Evolutionary conservation across 2,329 filamentous ascomycete species (phyloP).

Genomic region (Proliferodiscus dingleyae): DNA sequence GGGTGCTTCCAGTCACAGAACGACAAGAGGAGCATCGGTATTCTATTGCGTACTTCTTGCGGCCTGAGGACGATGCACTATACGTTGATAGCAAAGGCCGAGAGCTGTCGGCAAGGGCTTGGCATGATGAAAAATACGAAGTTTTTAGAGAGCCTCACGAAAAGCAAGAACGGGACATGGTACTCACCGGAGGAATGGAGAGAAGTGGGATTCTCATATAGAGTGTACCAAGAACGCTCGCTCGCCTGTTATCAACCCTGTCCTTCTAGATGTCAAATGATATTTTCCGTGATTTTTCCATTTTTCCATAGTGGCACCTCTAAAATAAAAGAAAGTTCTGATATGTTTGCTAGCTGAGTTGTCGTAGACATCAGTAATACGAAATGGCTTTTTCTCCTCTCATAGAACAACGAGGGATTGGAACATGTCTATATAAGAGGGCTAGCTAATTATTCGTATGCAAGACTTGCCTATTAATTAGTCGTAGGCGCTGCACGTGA

Average conservation of each 20-base stretch:
- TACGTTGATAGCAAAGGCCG: constrained; percentile 38
- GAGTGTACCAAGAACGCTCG: background rate
- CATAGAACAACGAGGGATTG: no score
- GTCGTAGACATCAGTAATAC: no score
- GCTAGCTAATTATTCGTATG: no score
- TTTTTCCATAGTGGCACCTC: no score
- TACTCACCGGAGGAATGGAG: background rate
- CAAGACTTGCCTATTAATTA: no score
- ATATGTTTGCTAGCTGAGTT: no score
- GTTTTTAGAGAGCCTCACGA: background rate
- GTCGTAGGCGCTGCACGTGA: no score
- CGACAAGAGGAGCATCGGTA: constrained; percentile 47
- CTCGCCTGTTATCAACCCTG: background rate
- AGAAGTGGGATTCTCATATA: background rate
- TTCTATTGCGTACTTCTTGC: constrained; percentile 54
- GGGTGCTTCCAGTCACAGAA: constrained; percentile 45
- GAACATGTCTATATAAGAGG: no score
- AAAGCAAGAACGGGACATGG: background rate
- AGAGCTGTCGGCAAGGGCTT: background rate
- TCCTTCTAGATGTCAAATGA: no score
- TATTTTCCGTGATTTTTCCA: no score
- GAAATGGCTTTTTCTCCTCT: no score
- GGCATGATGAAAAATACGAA: background rate
- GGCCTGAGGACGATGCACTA: constrained; percentile 50
- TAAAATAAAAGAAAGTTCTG: no score